Evolutionary conservation across 2,329 filamentous ascomycete genomes (phyloP).

Genomic region (Apiospora kogelbergensis): DNA sequence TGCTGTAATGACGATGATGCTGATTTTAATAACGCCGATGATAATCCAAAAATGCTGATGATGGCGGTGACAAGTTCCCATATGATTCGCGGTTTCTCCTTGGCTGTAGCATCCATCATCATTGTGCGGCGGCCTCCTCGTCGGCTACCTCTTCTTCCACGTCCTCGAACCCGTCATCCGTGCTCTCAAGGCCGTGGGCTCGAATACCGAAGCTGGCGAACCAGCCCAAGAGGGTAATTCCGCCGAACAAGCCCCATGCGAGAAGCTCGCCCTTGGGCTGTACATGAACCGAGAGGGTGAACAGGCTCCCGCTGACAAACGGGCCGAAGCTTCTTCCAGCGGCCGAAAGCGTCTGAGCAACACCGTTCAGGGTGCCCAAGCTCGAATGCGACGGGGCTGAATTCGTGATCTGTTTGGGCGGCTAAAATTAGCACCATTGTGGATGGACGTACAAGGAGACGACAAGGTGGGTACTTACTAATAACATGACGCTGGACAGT

Average conservation of each 20-base stretch:
- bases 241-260: conserved; percentile 85
- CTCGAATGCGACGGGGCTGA: conserved; percentile 83
- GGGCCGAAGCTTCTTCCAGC: conserved; percentile 86
- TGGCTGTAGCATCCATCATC: conserved; percentile 14
- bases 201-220: conserved; percentile 76
- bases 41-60: not conserved
- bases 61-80: not conserved
- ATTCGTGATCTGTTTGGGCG: conserved; percentile 73
- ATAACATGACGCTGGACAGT: conserved; percentile 80
- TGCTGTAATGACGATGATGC: not conserved
- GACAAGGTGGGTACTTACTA: conserved; percentile 56
- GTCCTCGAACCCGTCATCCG: conserved; percentile 44
- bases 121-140: conserved; percentile 7
- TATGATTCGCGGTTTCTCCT: not conserved
- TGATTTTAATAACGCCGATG: not conserved
- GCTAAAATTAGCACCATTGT: conserved; percentile 11
- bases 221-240: conserved; percentile 79
- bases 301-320: conserved; percentile 83
- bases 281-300: conserved; percentile 73
- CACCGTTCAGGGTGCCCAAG: conserved; percentile 85
- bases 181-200: conserved; percentile 60
- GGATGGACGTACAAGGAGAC: not conserved
- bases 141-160: conserved; percentile 27
- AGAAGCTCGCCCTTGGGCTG: conserved; percentile 80
- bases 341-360: conserved; percentile 91